Base-by-base conservation (phyloP, 2,329 filamentous ascomycete species). In the Coniochaeta sp. region DNA sequence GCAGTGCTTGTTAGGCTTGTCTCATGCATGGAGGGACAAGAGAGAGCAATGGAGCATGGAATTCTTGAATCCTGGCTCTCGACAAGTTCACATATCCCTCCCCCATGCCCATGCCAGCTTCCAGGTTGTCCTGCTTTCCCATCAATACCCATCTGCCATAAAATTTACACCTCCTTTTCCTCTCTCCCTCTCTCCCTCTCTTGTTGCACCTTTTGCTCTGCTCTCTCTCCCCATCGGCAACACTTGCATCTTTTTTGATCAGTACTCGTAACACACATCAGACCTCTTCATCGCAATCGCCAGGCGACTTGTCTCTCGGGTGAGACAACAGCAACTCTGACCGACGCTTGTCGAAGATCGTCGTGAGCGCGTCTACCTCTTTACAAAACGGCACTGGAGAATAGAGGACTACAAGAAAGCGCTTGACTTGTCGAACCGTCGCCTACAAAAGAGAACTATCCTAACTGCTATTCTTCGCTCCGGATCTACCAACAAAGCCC, bases 21-120 rank as follows among this genome's bases (percentile, higher is more conserved):
- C 22, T 42, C 38, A 42, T 42, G 38, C 38, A 42, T 42, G 38
- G 38, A 42, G 38, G 38, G 38, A 42, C 38, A 22, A n/a, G n/a
- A n/a, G n/a, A n/a, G n/a, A n/a, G n/a, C n/a, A n/a, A n/a, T 7
- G 32, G 48, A 38, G 16, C 50, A 35, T 35, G 35, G 35, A 46
- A 31, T 47, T 45, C 48, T 49, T 33, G 48, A 14, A 42, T 42
- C 22, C 38, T 12, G 10, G 38, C 20, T n/a, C n/a, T 26, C 20
- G 38, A 42, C 38, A 42, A 42, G 18, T 24, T 18, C 13, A 26
- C 38, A 42, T 42, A 33, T 16, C 38, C 35, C 12, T 26, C 38
- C n/a, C n/a, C n/a, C 38, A 42, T 24, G 20, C 26, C 38, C 20
- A 42, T n/a, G n/a, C n/a, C n/a, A 30, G 38, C 18, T 42, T 22